These are phyloP conservation scores for Neurospora sp. DNA, from an alignment of 495 filamentous ascomycete species.

Conservation along the genomic window DNA sequence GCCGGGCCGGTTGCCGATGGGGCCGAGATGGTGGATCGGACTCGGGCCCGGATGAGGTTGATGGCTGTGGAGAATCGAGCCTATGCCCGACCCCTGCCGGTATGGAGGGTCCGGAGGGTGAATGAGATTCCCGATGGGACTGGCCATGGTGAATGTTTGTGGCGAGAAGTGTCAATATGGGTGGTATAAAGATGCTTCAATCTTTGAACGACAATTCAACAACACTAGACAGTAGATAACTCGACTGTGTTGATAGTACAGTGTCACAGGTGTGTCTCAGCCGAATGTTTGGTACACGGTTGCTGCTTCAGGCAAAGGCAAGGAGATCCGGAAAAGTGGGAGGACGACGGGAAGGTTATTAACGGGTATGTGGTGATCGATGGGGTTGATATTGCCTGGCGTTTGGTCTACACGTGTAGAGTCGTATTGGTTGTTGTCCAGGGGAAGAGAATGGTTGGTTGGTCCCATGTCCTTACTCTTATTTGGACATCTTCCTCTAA, in stretches of 20 bases:
- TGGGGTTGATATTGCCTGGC: not conserved
- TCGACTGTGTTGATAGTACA: not conserved
- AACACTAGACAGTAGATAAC: not conserved
- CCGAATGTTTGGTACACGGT: not conserved
- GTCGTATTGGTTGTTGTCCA: not conserved
- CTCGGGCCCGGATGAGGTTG: constrained; percentile 3
- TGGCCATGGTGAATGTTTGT: constrained; percentile 11
- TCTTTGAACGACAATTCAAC: not conserved
- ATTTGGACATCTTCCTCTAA: not conserved
- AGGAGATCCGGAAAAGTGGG: not conserved
- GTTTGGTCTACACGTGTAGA: not conserved
- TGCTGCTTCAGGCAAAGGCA: not conserved
- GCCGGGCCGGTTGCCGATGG: not conserved
- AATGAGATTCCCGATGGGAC: constrained; percentile 18
- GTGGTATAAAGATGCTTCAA: not conserved
- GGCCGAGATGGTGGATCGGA: not conserved
- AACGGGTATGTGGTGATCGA: not conserved
- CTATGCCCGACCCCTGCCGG: not conserved
- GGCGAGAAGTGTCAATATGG: not conserved
- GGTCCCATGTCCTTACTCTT: not conserved
- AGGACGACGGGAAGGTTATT: not conserved
- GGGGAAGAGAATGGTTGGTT: not conserved
- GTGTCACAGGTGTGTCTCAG: not conserved
- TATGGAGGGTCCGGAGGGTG: constrained; percentile 8
- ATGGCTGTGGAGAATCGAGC: not conserved